Evolutionary conservation across 73 alveolate species (phyloP).

Genomic region (Paramecium pentaurelia): DNA sequence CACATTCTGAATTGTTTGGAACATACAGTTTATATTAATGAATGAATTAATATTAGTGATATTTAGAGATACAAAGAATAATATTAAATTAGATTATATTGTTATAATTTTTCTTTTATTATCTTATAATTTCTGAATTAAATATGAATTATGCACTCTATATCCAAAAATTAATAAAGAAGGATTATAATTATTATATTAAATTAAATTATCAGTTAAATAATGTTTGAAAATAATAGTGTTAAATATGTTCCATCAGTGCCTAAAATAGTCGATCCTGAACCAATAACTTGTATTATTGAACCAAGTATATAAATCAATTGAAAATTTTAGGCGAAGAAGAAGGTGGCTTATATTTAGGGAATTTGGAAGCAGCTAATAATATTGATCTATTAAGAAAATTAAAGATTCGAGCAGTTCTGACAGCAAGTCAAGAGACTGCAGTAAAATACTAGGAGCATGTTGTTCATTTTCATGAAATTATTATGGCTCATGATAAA

Average conservation of each 20-base stretch:
- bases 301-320: constrained; percentile 40
- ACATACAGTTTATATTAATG: too few relatives aligned
- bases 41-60: too few relatives aligned
- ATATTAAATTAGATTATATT: too few relatives aligned
- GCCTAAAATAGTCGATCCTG: constrained; percentile 59
- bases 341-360: constrained; percentile 58
- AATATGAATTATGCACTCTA: background rate
- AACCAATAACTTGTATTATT: constrained; percentile 56
- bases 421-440: constrained; percentile 62
- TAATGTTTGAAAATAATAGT: background rate
- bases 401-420: constrained; percentile 51
- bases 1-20: background rate
- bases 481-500: constrained; percentile 65
- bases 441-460: constrained; percentile 62
- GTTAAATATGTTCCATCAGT: constrained; percentile 53
- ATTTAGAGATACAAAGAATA: too few relatives aligned
- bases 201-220: background rate
- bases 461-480: constrained; percentile 63
- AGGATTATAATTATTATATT: background rate
- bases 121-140: background rate
- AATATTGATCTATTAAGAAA: constrained; percentile 45
- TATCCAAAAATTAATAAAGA: background rate
- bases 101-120: background rate
- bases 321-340: background rate
- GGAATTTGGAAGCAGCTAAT: constrained; percentile 54